These are phyloP conservation scores for Massarina eburnea DNA, from an alignment of 2,329 filamentous ascomycete genomes.

Conservation along the genomic window DNA sequence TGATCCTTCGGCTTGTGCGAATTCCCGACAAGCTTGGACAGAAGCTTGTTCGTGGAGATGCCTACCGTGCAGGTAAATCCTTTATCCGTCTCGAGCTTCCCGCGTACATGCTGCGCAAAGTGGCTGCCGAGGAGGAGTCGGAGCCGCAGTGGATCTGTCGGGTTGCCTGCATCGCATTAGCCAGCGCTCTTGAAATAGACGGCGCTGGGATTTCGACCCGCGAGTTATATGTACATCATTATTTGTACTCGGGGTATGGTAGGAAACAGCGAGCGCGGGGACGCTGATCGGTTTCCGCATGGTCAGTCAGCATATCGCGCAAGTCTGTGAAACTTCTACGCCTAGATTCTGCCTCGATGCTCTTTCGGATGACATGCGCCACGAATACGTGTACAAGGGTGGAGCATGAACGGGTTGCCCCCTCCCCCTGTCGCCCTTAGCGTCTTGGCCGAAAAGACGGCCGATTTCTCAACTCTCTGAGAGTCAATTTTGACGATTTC, in stretches of 20 bases:
- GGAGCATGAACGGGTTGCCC: too few species aligned
- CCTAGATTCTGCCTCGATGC: neutral
- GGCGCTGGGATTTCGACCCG: neutral
- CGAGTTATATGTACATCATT: neutral
- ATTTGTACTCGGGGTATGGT: neutral
- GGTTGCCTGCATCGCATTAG: constrained; percentile 23
- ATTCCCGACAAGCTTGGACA: constrained; percentile 82
- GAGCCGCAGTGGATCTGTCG: constrained; percentile 48
- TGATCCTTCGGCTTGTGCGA: constrained; percentile 85
- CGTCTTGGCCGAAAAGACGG: too few species aligned
- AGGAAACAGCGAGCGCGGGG: neutral
- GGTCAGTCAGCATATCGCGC: neutral
- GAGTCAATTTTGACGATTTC: too few species aligned
- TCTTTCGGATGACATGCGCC: neutral
- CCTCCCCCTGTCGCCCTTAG: too few species aligned
- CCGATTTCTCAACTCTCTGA: too few species aligned
- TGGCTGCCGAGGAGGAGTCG: constrained; percentile 79
- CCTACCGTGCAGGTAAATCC: constrained; percentile 89
- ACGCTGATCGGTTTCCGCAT: neutral
- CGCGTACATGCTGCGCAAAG: constrained; percentile 72
- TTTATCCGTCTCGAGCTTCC: constrained; percentile 70
- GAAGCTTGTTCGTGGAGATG: constrained; percentile 81
- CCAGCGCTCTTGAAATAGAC: constrained; percentile 13
- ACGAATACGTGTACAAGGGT: constrained; percentile 9
- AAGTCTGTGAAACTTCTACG: neutral